These are phyloP conservation scores for Fusarium sp. DNA, from an alignment of 2,329 filamentous ascomycete genomes.

Conservation along the genomic window DNA sequence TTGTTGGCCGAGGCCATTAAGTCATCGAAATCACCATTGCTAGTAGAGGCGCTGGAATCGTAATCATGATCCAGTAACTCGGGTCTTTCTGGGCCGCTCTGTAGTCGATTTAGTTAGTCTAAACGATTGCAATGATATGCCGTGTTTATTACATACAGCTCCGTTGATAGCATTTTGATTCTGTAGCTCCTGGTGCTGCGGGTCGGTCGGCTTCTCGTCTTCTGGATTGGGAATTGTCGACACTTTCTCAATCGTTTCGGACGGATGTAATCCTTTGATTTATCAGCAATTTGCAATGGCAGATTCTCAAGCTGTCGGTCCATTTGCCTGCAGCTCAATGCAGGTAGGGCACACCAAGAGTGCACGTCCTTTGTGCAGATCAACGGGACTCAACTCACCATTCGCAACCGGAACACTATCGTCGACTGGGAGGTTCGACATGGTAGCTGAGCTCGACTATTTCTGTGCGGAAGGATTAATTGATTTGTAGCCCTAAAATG, in stretches of 20 bases:
- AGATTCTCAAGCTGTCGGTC: background rate
- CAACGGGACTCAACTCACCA: slow-evolving; percentile 32
- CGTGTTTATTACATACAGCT: slow-evolving; percentile 17
- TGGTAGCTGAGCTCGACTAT: slow-evolving; percentile 12
- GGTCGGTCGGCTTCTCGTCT: slow-evolving; percentile 18
- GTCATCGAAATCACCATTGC: slow-evolving; percentile 34
- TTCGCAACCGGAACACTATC: slow-evolving; percentile 12
- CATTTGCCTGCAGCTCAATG: slow-evolving; percentile 7
- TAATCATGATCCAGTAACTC: slow-evolving; percentile 23
- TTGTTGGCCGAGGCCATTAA: slow-evolving; percentile 28
- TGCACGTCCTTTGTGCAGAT: background rate
- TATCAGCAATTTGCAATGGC: slow-evolving; percentile 21
- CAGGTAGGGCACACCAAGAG: slow-evolving; percentile 2
- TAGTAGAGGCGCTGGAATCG: slow-evolving; percentile 28
- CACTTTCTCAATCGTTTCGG: slow-evolving; percentile 37
- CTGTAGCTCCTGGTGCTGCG: slow-evolving; percentile 14
- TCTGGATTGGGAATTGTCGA: slow-evolving; percentile 34
- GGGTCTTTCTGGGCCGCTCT: slow-evolving; percentile 12
- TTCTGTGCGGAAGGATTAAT: slow-evolving; percentile 6
- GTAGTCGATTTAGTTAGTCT: slow-evolving; percentile 9
- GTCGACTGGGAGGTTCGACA: slow-evolving; percentile 29
- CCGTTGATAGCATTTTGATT: slow-evolving; percentile 7
- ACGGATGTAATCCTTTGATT: slow-evolving; percentile 6
- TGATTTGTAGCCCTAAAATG: background rate
- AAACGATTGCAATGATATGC: background rate